These are phyloP conservation scores for Cyberlindnera maclurae DNA, from an alignment of 805 yeast species.

Conservation along the genomic window DNA sequence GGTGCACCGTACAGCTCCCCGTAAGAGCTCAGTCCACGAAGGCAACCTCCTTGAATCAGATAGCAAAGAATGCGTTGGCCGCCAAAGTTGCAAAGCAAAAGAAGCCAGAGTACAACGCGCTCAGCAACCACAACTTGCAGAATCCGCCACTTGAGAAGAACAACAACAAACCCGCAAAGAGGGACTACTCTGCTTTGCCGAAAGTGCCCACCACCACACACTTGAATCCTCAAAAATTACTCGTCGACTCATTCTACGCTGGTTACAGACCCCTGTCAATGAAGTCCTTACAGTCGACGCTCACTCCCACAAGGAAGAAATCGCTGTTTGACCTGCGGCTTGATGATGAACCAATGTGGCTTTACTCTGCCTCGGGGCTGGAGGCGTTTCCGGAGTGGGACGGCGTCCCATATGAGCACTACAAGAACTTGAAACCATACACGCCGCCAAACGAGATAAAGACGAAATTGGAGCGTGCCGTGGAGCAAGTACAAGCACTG, in stretches of 20 bases:
- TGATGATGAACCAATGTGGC: constrained; percentile 25
- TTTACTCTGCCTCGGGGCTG: constrained; percentile 29
- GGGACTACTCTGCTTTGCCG: constrained; percentile 18
- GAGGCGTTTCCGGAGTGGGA: constrained; percentile 29
- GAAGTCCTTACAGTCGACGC: constrained; percentile 17
- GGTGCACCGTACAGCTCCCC: background rate
- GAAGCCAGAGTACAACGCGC: constrained; percentile 19
- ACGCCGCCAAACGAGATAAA: constrained; percentile 23
- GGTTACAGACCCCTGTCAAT: constrained; percentile 19
- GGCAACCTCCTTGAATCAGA: constrained; percentile 2
- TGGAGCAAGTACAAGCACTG: constrained; percentile 1
- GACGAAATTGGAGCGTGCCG: constrained; percentile 4
- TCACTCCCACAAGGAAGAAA: constrained; percentile 14
- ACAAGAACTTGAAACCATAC: constrained; percentile 26
- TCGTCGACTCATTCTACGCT: constrained; percentile 17
- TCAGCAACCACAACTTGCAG: constrained; percentile 20
- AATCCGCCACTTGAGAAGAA: constrained; percentile 1
- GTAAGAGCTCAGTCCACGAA: constrained; percentile 2
- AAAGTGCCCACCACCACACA: constrained; percentile 16
- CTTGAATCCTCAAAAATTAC: constrained; percentile 13
- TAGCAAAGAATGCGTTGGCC: constrained; percentile 9
- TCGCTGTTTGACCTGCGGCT: constrained; percentile 17
- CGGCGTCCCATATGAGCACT: constrained; percentile 12
- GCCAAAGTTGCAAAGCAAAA: constrained; percentile 14
- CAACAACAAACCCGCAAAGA: constrained; percentile 6